phyloP scores from a whole-genome alignment of 805 yeast species.

The Kluyveromyces dobzhanskii region DNA sequence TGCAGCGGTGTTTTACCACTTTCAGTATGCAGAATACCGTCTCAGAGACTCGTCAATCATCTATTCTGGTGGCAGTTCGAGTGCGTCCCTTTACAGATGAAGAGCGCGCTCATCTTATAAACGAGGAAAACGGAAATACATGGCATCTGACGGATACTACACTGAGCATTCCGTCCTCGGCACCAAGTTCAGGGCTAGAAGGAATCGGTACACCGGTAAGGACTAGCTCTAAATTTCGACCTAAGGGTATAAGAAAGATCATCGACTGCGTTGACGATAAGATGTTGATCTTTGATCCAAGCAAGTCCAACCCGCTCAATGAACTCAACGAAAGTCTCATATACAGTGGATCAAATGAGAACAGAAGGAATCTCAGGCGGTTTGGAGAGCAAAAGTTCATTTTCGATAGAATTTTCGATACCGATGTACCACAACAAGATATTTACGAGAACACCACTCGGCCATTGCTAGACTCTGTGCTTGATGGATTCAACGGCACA shows the following conservation, averaged over 20 bases:
- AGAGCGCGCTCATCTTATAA: slow-evolving; percentile 45
- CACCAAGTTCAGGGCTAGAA: slow-evolving; percentile 6
- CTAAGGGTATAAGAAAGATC: slow-evolving; percentile 55
- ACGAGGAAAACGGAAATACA: slow-evolving; percentile 27
- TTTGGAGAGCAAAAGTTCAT: slow-evolving; percentile 63
- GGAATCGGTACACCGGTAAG: neutral
- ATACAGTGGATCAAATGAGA: slow-evolving; percentile 12
- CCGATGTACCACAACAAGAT: slow-evolving; percentile 51
- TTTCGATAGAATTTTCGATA: slow-evolving; percentile 74
- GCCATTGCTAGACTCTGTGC: slow-evolving; percentile 62
- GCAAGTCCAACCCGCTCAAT: slow-evolving; percentile 52
- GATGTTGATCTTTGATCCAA: slow-evolving; percentile 84
- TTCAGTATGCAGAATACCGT: no score
- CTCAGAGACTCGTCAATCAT: slow-evolving; percentile 36
- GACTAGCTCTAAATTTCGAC: slow-evolving; percentile 16
- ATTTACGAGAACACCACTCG: slow-evolving; percentile 60
- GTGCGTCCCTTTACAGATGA: slow-evolving; percentile 70
- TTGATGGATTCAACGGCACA: slow-evolving; percentile 85
- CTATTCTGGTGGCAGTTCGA: slow-evolving; percentile 69
- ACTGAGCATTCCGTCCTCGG: slow-evolving; percentile 1
- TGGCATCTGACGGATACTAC: neutral
- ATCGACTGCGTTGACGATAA: slow-evolving; percentile 75
- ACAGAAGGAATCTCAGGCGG: slow-evolving; percentile 15
- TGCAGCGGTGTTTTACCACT: no score
- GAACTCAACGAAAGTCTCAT: slow-evolving; percentile 23